These are phyloP conservation scores for Termitomyces sp. DNA, from an alignment of 768 basidiomycete genomes.

Conservation along the genomic window DNA sequence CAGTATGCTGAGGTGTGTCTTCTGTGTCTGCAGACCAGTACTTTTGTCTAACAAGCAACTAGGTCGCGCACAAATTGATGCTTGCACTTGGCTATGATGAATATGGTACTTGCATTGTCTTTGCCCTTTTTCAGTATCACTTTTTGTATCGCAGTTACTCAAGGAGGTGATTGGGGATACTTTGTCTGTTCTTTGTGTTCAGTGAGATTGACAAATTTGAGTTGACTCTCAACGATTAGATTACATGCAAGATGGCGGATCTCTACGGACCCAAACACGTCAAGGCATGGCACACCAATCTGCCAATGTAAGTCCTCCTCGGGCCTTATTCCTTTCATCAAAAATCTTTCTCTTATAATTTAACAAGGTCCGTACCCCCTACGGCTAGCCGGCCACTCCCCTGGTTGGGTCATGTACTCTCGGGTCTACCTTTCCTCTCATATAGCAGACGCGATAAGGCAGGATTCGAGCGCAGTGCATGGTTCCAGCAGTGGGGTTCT, in stretches of 20 bases:
- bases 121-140: too few species aligned
- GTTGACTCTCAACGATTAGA: slow-evolving; percentile 6
- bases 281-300: slow-evolving; percentile 53
- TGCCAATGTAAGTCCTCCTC: slow-evolving; percentile 23
- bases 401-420: background rate
- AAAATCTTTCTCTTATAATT: slow-evolving; percentile 5
- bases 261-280: slow-evolving; percentile 30
- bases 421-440: slow-evolving; percentile 5
- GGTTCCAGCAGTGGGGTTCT: slow-evolving; percentile 21
- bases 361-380: background rate
- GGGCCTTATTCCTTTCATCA: background rate
- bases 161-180: slow-evolving; percentile 46
- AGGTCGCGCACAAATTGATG: slow-evolving; percentile 49
- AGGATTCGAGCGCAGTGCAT: slow-evolving; percentile 23
- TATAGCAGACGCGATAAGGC: slow-evolving; percentile 28
- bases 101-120: slow-evolving; percentile 27
- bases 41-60: background rate
- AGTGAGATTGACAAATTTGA: background rate
- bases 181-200: slow-evolving; percentile 19
- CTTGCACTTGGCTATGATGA: slow-evolving; percentile 40
- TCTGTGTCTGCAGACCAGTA: background rate
- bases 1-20: slow-evolving; percentile 50
- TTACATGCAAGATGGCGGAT: slow-evolving; percentile 23
- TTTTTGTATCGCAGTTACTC: slow-evolving; percentile 28
- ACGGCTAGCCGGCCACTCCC: background rate